Base-by-base conservation (phyloP, 179 eudicot genomes). In the Amaranthus tricolor region DNA sequence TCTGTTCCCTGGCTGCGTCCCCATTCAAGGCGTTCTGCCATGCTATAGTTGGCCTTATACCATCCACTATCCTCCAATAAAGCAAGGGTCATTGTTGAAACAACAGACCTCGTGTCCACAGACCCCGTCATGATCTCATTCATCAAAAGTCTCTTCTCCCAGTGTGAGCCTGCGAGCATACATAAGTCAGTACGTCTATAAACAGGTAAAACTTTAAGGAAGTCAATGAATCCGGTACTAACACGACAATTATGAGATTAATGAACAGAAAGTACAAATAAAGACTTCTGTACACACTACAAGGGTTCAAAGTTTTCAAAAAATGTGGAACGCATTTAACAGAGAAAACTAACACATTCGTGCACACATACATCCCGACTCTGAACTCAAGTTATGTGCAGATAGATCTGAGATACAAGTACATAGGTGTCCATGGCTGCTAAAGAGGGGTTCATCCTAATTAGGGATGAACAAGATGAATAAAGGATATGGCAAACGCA, bases 51-150 rank as follows among this genome's bases (percentile, higher is more conserved):
- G 78, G 97, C 98, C 66, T 84, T 83, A 78, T 94, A 92, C 98
- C 98, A 94, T 67, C 98, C 98, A 76, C 97, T 92, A 75, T 94
- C 98, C 78, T 94, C 98, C 74, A 94, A 84, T 62, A 94, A 85
- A 75, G 97, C 98, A 75, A 94, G 85, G 58, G 98, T 94, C 97
- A 94, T 89, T 62, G 89, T 77, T 11, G 98, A 94, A 82, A 94
- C 97, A 44, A 94, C 98, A 61, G 98, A 94, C 80, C 90, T 87
- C 19, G 98, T 92, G 79, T 94, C 98, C 55, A 94, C 98, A 50
- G 98, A 94, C 55, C 98, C 98, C 15, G 98, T 94, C 98, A 94
- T 94, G 47, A 94, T 94, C 85, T 94, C 98, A 72, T 94, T 94
- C 98, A 94, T 94, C 83, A 94, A 78, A 68, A 94, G 96, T 84